Base-by-base conservation (phyloP, 2,329 filamentous ascomycete species). In the Venturia pyrina region DNA sequence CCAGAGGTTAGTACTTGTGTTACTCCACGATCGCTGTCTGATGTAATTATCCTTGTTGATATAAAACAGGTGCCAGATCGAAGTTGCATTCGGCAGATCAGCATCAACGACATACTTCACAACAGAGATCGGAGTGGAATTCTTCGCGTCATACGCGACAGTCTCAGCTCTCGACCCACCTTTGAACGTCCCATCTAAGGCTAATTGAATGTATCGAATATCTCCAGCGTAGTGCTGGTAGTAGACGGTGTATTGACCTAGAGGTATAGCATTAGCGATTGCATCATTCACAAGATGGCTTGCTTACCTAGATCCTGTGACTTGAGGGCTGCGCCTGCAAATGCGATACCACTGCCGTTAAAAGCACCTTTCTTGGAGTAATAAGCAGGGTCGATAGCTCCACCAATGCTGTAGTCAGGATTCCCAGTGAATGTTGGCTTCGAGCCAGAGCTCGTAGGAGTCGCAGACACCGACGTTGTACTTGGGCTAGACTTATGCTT, bases 141-240 rank as follows among this genome's bases (percentile, higher is more conserved):
- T 78, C 68, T 79, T 81, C 3, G 78, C 79, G 67, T 80, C 75
- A 1, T 69, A 72, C 1, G 76, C 78, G 11, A 80, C 75, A 0
- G 76, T 72, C 46, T 78, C 72, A 1, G 75, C 73, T 19, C 72
- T 70, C 28, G 71, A 71, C 7, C 13, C 78, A 78, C 11, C 78
- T 77, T 73, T 62, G 77, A 78, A 80, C 28, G 72, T 67, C 28
- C 74, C 68, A 1, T 70, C 70, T 10, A 50, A 10, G 7, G 69
- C 74, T 17, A 78, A 74, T 61, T 78, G 75, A 68, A 77, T 73
- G 43, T 69, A 79, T 24, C 79, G 70, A 48, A 81, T 76, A 7
- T 78, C 71, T 17, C 79, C 79, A 7, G 73, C 73, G 34, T 75
- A 73, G 68, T 81, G 77, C 67, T 81, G 79, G 67, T 78, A 80